Evolutionary conservation across 108 stramenopile genomes (phyloP).

Genomic region (Nitzschia sp.): DNA sequence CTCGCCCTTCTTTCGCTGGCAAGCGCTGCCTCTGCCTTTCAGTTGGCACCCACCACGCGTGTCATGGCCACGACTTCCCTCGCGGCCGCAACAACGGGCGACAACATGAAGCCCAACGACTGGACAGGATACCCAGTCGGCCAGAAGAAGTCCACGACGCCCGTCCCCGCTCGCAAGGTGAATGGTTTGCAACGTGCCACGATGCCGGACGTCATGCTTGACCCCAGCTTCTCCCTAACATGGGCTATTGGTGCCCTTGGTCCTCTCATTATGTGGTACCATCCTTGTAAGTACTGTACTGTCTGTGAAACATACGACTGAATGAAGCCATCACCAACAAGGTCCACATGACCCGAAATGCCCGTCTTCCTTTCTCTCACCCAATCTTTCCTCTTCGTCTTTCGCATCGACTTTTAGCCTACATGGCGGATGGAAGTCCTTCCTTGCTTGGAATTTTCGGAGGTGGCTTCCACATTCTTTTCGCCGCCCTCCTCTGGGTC

Average conservation of each 20-base stretch:
- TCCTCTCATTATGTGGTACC: conserved; percentile 50
- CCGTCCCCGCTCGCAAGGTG: conserved; percentile 23
- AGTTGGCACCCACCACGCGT: background rate
- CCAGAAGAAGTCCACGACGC: conserved; percentile 12
- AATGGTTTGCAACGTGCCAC: conserved; percentile 9
- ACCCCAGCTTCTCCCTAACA: conserved; percentile 41
- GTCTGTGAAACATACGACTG: background rate
- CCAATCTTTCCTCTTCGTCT: background rate
- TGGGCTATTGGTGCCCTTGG: conserved; percentile 29
- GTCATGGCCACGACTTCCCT: background rate
- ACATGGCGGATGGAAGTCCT: conserved; percentile 34
- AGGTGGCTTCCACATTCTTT: conserved; percentile 53
- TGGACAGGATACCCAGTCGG: conserved; percentile 20
- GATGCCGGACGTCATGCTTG: conserved; percentile 42
- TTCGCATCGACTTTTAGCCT: conserved; percentile 17
- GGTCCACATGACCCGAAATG: background rate
- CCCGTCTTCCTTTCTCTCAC: conserved; percentile 1
- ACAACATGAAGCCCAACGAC: background rate
- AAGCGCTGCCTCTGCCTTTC: background rate
- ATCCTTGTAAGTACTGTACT: conserved; percentile 47
- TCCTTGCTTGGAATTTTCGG: conserved; percentile 46
- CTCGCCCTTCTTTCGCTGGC: background rate
- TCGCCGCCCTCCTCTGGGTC: conserved; percentile 61
- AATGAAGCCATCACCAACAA: background rate
- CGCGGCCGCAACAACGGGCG: conserved; percentile 10